Conservation (phyloP, 495 filamentous ascomycete genomes). For the Trypethelium eluteriae region DNA sequence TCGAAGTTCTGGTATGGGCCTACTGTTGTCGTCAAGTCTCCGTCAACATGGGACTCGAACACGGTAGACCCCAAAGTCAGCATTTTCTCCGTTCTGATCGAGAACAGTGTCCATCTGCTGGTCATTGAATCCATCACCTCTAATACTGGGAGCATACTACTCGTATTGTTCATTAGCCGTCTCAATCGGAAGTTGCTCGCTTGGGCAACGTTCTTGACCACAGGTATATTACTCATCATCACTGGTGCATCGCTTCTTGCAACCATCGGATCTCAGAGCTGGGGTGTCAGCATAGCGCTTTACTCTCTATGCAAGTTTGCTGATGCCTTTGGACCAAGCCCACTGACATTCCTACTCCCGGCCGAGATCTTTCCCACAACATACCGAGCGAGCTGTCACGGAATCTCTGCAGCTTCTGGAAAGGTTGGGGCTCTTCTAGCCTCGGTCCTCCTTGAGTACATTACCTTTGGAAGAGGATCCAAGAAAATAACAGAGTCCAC, state of each 20-base stretch:
- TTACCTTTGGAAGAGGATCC: background rate
- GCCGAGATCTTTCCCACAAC: constrained; percentile 40
- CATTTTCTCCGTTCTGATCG: background rate
- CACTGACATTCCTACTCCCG: constrained; percentile 50
- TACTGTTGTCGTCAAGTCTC: background rate
- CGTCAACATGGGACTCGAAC: background rate
- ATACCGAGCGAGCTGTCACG: constrained; percentile 37
- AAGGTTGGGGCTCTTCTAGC: constrained; percentile 40
- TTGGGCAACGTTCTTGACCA: constrained; percentile 36
- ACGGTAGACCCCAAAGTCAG: background rate
- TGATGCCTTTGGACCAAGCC: constrained; percentile 60
- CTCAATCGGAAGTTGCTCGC: constrained; percentile 38
- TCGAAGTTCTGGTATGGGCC: background rate
- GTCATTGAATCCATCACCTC: constrained; percentile 38
- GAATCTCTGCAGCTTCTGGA: constrained; percentile 39
- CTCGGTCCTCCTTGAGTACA: background rate
- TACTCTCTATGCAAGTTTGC: constrained; percentile 54
- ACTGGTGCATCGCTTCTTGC: constrained; percentile 46
- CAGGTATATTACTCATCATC: constrained; percentile 43
- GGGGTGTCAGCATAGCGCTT: constrained; percentile 45
- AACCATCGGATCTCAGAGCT: constrained; percentile 33
- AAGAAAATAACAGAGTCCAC: constrained; percentile 20
- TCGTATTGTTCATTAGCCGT: constrained; percentile 42
- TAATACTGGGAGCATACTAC: constrained; percentile 40
- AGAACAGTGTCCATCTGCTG: constrained; percentile 18